These are phyloP conservation scores for Xeromyces bisporus DNA, from an alignment of 495 filamentous ascomycete genomes.

Conservation along the genomic window DNA sequence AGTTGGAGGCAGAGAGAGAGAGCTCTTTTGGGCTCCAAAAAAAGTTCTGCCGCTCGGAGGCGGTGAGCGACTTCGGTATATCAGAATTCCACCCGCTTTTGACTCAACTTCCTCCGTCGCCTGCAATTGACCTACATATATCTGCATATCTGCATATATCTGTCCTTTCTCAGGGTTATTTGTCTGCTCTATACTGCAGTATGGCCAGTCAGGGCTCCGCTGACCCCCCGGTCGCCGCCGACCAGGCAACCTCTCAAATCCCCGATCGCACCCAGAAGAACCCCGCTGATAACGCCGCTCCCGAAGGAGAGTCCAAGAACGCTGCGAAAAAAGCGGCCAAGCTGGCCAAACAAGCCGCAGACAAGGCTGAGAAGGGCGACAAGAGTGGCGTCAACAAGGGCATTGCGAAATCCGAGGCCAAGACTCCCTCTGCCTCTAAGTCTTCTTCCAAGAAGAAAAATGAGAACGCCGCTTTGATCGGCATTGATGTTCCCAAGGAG, in stretches of 20 bases:
- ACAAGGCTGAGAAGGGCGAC: slow-evolving; percentile 47
- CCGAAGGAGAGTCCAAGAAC: slow-evolving; percentile 40
- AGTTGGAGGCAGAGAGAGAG: too few species aligned
- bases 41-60: slow-evolving; percentile 29
- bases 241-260: slow-evolving; percentile 16
- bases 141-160: too few species aligned
- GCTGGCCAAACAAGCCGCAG: slow-evolving; percentile 44
- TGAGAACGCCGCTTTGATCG: slow-evolving; percentile 53
- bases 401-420: slow-evolving; percentile 30
- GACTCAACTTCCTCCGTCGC: too few species aligned
- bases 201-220: slow-evolving; percentile 26
- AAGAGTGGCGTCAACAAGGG: slow-evolving; percentile 34
- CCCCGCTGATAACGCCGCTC: slow-evolving; percentile 24
- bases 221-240: slow-evolving; percentile 12
- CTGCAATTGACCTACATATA: too few species aligned
- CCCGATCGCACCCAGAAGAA: slow-evolving; percentile 25
- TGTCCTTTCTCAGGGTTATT: too few species aligned
- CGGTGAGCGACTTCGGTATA: slow-evolving; percentile 20
- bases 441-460: slow-evolving; percentile 33
- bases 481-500: slow-evolving; percentile 68
- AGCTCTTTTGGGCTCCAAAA: too few species aligned
- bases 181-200: too few species aligned
- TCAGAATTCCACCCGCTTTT: slow-evolving; percentile 31
- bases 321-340: slow-evolving; percentile 58
- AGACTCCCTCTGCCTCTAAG: slow-evolving; percentile 15